Evolutionary conservation across 768 basidiomycete genomes (phyloP).

Genomic region (Phaeolepiota aurea): DNA sequence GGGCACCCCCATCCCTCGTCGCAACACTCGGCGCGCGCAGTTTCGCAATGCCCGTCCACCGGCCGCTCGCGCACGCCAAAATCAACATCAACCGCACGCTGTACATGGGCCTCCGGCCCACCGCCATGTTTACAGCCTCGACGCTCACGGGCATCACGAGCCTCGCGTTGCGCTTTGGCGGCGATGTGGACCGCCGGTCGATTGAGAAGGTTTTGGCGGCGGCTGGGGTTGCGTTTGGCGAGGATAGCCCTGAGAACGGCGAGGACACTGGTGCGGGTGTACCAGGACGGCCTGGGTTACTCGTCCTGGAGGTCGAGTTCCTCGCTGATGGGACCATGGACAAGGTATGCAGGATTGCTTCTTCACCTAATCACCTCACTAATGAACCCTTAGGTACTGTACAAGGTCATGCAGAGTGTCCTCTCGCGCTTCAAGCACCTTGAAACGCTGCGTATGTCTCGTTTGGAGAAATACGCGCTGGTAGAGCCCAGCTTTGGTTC

Average conservation of each 20-base stretch:
- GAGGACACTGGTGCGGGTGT: no score
- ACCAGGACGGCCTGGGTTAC: slow-evolving; percentile 12
- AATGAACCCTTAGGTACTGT: slow-evolving; percentile 23
- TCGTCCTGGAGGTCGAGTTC: slow-evolving; percentile 22
- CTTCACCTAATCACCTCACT: slow-evolving; percentile 2
- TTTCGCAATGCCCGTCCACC: slow-evolving; percentile 6
- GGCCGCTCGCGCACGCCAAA: slow-evolving; percentile 24
- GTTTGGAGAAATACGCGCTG: neutral
- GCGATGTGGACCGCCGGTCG: slow-evolving; percentile 32
- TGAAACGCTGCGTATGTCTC: slow-evolving; percentile 17
- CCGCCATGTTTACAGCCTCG: slow-evolving; percentile 22
- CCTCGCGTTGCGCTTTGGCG: slow-evolving; percentile 26
- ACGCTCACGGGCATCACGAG: slow-evolving; percentile 20
- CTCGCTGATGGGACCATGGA: slow-evolving; percentile 12
- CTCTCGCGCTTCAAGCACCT: slow-evolving; percentile 31
- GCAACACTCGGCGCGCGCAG: slow-evolving; percentile 13
- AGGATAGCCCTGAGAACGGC: neutral
- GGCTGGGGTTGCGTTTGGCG: slow-evolving; percentile 24
- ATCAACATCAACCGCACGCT: slow-evolving; percentile 36
- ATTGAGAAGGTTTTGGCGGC: slow-evolving; percentile 39
- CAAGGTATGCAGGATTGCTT: slow-evolving; percentile 9
- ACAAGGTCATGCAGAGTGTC: slow-evolving; percentile 29
- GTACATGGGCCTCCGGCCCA: slow-evolving; percentile 36
- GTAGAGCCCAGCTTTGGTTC: no score
- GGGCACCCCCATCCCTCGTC: slow-evolving; percentile 25